Percentiles rank a stretch among this genome's conserved stretches.
phyloP scores from a whole-genome alignment of 805 yeast species.

The Zygosaccharomyces siamensis region DNA sequence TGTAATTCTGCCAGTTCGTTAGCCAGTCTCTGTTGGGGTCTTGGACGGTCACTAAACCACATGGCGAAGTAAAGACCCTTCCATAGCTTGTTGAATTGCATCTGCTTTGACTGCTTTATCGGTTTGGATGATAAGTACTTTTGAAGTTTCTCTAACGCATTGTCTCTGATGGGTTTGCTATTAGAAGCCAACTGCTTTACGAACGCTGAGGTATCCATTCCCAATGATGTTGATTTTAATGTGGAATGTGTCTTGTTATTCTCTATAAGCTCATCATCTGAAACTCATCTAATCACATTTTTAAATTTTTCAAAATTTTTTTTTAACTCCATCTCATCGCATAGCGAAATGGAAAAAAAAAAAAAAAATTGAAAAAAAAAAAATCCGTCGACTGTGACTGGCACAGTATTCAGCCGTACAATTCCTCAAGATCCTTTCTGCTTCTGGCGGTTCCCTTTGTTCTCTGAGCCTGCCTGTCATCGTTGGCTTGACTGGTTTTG shows the following conservation, averaged over 20 bases:
- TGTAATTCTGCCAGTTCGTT: constrained; percentile 55
- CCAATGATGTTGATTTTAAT: neutral
- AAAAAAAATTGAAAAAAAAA: constrained; percentile 2
- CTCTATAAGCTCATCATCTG: constrained; percentile 3
- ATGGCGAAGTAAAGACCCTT: constrained; percentile 90
- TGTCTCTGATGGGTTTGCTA: constrained; percentile 63
- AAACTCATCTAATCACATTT: neutral
- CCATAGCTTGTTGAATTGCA: constrained; percentile 83
- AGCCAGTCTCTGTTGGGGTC: constrained; percentile 85
- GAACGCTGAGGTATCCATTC: constrained; percentile 45
- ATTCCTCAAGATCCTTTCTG: constrained; percentile 16
- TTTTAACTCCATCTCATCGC: constrained; percentile 7
- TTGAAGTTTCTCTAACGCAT: constrained; percentile 61
- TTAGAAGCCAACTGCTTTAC: constrained; percentile 83
- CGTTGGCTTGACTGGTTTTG: constrained; percentile 1
- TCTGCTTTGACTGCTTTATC: constrained; percentile 38
- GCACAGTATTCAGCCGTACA: constrained; percentile 21
- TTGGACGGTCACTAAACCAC: constrained; percentile 96
- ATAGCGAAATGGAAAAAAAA: neutral
- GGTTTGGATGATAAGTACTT: constrained; percentile 48
- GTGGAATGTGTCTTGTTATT: neutral
- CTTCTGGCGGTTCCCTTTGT: constrained; percentile 22
- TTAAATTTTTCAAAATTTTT: constrained; percentile 6
- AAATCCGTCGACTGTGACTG: constrained; percentile 4
- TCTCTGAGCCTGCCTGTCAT: constrained; percentile 2